Conservation (phyloP, 495 filamentous ascomycete genomes). For the Haplographium delicatum region DNA sequence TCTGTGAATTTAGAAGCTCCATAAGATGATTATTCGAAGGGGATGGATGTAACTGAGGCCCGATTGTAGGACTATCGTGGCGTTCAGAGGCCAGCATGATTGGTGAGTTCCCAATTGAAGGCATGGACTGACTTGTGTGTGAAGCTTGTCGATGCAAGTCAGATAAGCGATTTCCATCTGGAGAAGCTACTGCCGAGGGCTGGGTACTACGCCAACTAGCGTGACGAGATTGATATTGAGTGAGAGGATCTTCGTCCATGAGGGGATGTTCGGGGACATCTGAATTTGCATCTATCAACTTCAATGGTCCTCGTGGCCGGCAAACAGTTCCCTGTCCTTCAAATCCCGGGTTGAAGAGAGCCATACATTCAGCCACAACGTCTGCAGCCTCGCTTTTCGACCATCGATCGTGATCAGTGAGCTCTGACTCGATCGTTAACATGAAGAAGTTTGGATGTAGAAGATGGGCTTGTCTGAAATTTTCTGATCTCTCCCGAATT, state of each 20-base stretch:
- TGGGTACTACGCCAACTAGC: slow-evolving; percentile 40
- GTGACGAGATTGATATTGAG: slow-evolving; percentile 15
- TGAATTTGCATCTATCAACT: slow-evolving; percentile 14
- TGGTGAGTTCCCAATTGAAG: slow-evolving; percentile 30
- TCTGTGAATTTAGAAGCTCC: slow-evolving; percentile 50
- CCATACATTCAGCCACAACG: slow-evolving; percentile 64
- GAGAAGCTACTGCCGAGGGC: slow-evolving; percentile 38
- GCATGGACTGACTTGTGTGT: slow-evolving; percentile 17
- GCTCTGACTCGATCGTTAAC: slow-evolving; percentile 64
- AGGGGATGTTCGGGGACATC: slow-evolving; percentile 24
- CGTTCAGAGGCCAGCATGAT: slow-evolving; percentile 33
- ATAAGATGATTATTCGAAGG: slow-evolving; percentile 42
- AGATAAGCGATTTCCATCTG: slow-evolving; percentile 12
- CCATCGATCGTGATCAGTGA: slow-evolving; percentile 64
- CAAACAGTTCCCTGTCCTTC: slow-evolving; percentile 3
- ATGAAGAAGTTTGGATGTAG: slow-evolving; percentile 72
- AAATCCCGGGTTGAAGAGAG: slow-evolving; percentile 32
- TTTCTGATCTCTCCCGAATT: slow-evolving; percentile 63
- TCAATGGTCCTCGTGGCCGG: slow-evolving; percentile 5
- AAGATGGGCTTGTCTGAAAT: slow-evolving; percentile 59
- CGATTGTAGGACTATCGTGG: slow-evolving; percentile 53
- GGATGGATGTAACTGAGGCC: slow-evolving; percentile 38
- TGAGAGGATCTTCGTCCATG: slow-evolving; percentile 8
- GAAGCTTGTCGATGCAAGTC: slow-evolving; percentile 13
- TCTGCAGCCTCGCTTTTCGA: slow-evolving; percentile 67